Percentiles rank a stretch among this genome's conserved stretches.
phyloP scores from a whole-genome alignment of 805 yeast species.

The Wickerhamomyces tratensis region DNA sequence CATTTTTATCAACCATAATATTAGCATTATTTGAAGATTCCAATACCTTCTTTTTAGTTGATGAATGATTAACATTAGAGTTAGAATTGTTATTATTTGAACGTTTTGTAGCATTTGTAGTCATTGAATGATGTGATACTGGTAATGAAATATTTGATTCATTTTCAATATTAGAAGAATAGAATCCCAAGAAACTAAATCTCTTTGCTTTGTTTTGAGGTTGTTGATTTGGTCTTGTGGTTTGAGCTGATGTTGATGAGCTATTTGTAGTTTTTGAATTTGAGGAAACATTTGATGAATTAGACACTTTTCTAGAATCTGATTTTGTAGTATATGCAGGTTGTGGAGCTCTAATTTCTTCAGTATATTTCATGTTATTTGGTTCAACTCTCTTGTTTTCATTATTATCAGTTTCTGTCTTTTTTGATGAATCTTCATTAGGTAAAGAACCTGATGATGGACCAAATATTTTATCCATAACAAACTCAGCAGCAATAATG shows the following conservation, averaged over 20 bases:
- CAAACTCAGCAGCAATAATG: slow-evolving; percentile 18
- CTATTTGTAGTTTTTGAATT: not conserved
- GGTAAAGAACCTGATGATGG: not conserved
- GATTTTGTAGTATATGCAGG: not conserved
- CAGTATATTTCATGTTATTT: not conserved
- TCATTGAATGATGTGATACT: slow-evolving; percentile 1
- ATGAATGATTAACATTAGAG: slow-evolving; percentile 1
- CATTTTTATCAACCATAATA: slow-evolving; percentile 7
- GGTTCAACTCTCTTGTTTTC: not conserved
- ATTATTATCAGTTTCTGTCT: not conserved
- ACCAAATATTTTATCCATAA: slow-evolving; percentile 19
- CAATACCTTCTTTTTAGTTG: slow-evolving; percentile 10
- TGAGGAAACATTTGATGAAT: slow-evolving; percentile 1
- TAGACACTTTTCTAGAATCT: slow-evolving; percentile 4
- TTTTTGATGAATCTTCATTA: not conserved
- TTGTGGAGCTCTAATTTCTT: not conserved
- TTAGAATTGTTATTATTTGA: not conserved
- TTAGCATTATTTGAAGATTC: slow-evolving; percentile 15
- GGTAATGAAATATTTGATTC: slow-evolving; percentile 11
- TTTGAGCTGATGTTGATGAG: not conserved
- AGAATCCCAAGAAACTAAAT: slow-evolving; percentile 31
- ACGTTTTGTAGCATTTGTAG: not conserved
- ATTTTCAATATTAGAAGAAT: slow-evolving; percentile 12
- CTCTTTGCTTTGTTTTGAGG: slow-evolving; percentile 21
- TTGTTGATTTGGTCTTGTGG: not conserved